These are phyloP conservation scores for Penicillium longicatenatum DNA, from an alignment of 495 filamentous ascomycete genomes.

Conservation along the genomic window DNA sequence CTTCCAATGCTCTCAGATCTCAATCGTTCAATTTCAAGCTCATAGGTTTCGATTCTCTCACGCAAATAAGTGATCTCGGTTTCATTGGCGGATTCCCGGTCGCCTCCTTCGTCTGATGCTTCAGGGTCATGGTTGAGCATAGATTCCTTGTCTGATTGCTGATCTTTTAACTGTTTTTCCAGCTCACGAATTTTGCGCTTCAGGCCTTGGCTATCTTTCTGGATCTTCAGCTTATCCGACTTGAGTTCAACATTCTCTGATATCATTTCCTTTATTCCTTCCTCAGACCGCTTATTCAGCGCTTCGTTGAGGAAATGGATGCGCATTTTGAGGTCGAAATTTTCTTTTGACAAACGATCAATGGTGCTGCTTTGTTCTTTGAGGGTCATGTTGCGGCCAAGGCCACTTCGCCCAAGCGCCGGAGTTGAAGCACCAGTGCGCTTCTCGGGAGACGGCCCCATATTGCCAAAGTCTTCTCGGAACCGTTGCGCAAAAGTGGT, in stretches of 20 bases:
- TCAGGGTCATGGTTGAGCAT: constrained; percentile 61
- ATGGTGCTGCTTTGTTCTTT: constrained; percentile 98
- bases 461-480: constrained; percentile 60
- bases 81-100: constrained; percentile 57
- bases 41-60: constrained; percentile 80
- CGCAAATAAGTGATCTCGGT: constrained; percentile 81
- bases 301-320: constrained; percentile 96
- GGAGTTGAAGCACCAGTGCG: constrained; percentile 52
- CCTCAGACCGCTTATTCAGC: constrained; percentile 89
- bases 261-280: constrained; percentile 96
- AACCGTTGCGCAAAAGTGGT: constrained; percentile 87
- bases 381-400: constrained; percentile 77
- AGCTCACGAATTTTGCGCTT: constrained; percentile 78
- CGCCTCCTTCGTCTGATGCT: constrained; percentile 57
- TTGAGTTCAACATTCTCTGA: constrained; percentile 95
- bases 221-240: constrained; percentile 80
- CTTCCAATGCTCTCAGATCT: constrained; percentile 71
- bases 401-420: constrained; percentile 55
- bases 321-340: constrained; percentile 96
- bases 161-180: constrained; percentile 78
- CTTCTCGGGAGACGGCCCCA: constrained; percentile 56
- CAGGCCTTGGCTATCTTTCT: constrained; percentile 83
- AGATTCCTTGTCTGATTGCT: constrained; percentile 58
- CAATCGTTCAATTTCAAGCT: constrained; percentile 79
- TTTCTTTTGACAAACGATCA: constrained; percentile 87